Base-by-base conservation (phyloP, 805 yeast genomes). In the Lipomyces chichibuensis region DNA sequence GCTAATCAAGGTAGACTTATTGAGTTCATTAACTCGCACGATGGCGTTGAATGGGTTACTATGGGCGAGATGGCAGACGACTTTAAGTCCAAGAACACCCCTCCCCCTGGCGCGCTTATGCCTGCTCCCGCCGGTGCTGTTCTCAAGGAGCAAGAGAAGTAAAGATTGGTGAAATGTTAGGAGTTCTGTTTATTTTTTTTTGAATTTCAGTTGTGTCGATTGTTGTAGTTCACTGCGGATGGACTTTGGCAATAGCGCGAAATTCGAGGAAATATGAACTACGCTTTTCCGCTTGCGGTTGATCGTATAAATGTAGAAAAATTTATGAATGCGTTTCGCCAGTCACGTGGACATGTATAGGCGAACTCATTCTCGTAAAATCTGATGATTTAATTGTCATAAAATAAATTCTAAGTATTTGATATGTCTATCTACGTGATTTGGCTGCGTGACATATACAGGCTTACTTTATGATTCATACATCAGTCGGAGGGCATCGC, bases 41-140 rank as follows among this genome's bases (percentile, higher is more conserved):
- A 78, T 46, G 81, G 81, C 27, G 80, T 78, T 33, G 80, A 78
- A 65, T 78, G 81, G 81, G 75, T 77, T 52, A 78, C 81, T n/a
- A 78, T 78, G 80, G 79, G 75, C 56, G 74, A 78, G 61, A 76
- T 78, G 59, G 69, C 74, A 43, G 75, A 75, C 56, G 80, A 78
- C 37, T 78, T 77, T 65, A 75, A 78, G 66, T 57, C 71, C 3
- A 75, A 67, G 56, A 74, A 73, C 65, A 51, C 70, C 1, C 71
- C 71, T 43, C 77, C 79, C 6, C 73, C 64, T 23, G 79, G 79
- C 20, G 79, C 79, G 8, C 66, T 69, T 53, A 53, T 75, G 72
- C 79, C 79, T 20, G 71, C 71, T 14, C 63, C 64, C 35, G 60
- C 71, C 17, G 71, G 71, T 51, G 67, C 69, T 17, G 49, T 58